Percentiles rank a stretch among this genome's conserved stretches.
These are phyloP conservation scores for Penicillium roqueforti DNA, from an alignment of 495 filamentous ascomycete genomes.

Conservation along the genomic window DNA sequence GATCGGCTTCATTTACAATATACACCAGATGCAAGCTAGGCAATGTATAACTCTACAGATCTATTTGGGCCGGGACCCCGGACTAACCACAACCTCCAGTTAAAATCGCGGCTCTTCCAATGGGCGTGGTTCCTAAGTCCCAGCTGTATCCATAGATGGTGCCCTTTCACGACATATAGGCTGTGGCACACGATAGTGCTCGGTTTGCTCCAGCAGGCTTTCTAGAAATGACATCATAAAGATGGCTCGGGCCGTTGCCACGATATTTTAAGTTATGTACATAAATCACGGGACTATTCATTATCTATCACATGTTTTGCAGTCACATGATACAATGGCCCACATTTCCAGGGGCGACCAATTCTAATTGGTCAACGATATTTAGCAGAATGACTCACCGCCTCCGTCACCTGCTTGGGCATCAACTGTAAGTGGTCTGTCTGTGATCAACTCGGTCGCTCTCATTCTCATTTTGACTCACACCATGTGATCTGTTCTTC, in stretches of 20 bases:
- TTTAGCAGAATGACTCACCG: conserved; percentile 16
- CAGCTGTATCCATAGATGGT: neutral
- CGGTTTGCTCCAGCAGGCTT: neutral
- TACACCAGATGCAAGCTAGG: neutral
- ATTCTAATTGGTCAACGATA: neutral
- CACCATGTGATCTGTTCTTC: conserved; percentile 5
- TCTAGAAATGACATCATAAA: neutral
- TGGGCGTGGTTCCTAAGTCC: neutral
- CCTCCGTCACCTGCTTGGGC: conserved; percentile 2
- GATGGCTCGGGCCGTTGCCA: no score
- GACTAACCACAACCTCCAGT: neutral
- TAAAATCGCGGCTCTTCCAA: neutral
- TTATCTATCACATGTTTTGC: neutral
- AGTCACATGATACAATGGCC: neutral
- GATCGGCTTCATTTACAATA: neutral
- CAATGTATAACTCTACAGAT: neutral
- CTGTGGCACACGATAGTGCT: neutral
- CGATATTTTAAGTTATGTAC: no score
- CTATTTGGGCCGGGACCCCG: neutral
- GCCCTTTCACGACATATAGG: neutral
- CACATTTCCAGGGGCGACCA: no score
- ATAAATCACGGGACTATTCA: neutral
- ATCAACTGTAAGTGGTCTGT: neutral
- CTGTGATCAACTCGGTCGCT: neutral
- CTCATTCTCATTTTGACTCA: neutral